Evolutionary conservation across 768 basidiomycete species (phyloP).

Genomic region (Zangia roseola): DNA sequence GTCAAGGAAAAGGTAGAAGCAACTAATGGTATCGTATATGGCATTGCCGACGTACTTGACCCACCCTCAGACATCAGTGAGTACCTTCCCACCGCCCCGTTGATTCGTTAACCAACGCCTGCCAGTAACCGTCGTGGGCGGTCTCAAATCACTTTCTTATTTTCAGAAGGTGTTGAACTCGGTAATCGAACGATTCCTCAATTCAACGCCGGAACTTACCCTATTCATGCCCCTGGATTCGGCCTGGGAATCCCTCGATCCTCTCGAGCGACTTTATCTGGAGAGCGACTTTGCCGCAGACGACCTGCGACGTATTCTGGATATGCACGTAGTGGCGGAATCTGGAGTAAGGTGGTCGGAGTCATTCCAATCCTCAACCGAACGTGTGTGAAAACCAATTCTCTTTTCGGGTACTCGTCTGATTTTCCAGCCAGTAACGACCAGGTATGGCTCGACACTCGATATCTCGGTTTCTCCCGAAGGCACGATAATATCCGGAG

Average conservation of each 20-base stretch:
- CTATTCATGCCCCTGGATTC: slow-evolving; percentile 84
- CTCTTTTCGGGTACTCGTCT: slow-evolving; percentile 3
- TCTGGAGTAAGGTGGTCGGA: slow-evolving; percentile 66
- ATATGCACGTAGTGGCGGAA: slow-evolving; percentile 69
- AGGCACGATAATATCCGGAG: slow-evolving; percentile 54
- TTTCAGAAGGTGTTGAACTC: slow-evolving; percentile 70
- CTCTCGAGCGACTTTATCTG: slow-evolving; percentile 81
- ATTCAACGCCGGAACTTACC: slow-evolving; percentile 71
- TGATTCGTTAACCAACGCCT: background rate
- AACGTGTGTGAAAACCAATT: slow-evolving; percentile 44
- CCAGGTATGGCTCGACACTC: slow-evolving; percentile 64
- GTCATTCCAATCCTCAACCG: slow-evolving; percentile 49
- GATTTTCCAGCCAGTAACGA: slow-evolving; percentile 53
- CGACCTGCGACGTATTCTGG: slow-evolving; percentile 75
- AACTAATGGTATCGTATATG: slow-evolving; percentile 76
- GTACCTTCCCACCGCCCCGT: slow-evolving; percentile 23
- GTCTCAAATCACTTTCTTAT: slow-evolving; percentile 65
- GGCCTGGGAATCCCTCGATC: slow-evolving; percentile 79
- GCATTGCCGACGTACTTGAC: slow-evolving; percentile 70
- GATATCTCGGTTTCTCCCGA: slow-evolving; percentile 55
- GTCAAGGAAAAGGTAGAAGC: slow-evolving; percentile 56
- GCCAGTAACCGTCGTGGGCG: slow-evolving; percentile 59
- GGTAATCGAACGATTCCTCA: slow-evolving; percentile 55
- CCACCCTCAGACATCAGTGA: slow-evolving; percentile 74
- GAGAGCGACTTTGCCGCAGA: slow-evolving; percentile 84